Evolutionary conservation across 257 asterid species (phyloP).

Genomic region (Nicotiana tabacum): DNA sequence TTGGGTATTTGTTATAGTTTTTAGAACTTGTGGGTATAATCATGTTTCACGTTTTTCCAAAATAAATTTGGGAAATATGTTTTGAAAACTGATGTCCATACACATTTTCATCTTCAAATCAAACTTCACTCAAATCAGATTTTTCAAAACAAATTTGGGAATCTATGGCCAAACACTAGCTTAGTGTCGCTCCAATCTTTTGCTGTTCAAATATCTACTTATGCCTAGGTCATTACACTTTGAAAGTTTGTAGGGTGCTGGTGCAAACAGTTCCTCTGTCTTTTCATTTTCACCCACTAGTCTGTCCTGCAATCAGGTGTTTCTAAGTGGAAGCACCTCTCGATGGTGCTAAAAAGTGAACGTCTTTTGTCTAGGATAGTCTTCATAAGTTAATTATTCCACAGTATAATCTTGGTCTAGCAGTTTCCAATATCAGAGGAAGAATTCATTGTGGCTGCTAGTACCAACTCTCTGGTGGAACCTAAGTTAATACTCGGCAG

Average conservation of each 20-base stretch:
- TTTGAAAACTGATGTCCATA: too few species aligned
- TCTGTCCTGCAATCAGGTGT: background rate
- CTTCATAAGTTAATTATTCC: background rate
- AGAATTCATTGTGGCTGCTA: background rate
- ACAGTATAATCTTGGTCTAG: background rate
- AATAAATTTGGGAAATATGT: too few species aligned
- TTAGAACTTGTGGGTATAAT: too few species aligned
- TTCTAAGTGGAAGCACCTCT: background rate
- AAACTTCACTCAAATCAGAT: too few species aligned
- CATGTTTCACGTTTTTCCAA: too few species aligned
- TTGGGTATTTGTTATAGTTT: too few species aligned
- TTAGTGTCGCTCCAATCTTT: background rate
- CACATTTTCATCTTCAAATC: too few species aligned
- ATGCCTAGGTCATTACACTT: background rate
- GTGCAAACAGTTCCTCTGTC: background rate
- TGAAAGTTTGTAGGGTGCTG: background rate
- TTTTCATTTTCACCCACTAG: background rate
- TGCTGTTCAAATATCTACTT: background rate
- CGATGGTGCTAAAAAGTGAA: background rate
- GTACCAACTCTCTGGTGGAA: background rate
- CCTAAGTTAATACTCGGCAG: background rate
- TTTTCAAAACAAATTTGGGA: too few species aligned
- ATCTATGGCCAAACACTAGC: too few species aligned
- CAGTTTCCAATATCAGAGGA: background rate
- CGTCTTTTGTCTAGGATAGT: background rate